Base-by-base conservation (phyloP, 768 basidiomycete genomes). In the Lentinula edodes region DNA sequence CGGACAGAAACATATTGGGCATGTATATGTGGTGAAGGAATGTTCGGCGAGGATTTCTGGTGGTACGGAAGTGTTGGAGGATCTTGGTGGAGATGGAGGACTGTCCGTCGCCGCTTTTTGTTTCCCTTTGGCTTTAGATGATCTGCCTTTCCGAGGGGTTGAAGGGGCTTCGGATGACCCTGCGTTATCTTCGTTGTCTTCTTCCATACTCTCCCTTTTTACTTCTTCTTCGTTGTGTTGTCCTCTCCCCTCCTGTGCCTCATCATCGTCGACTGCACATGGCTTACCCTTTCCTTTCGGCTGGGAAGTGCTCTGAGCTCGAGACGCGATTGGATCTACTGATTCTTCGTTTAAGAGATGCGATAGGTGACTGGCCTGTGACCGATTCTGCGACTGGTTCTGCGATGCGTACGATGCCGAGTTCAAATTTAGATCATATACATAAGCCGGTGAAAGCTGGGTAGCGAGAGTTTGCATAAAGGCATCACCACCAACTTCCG, bases 1-100 rank as follows among this genome's bases (percentile, higher is more conserved):
- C 0, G 88, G 81, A 43, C 78, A 85, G 76, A 91, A 90, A 68
- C 91, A 92, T 63, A 92, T 88, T 9, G 91, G 91, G 67, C 91
- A 91, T 0, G 81, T 83, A 69, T 90, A 91, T n/a, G 78, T 73
- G 0, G 86, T 79, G 15, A 90, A 77, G 0, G 71, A 75, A 13
- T 46, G 39, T 18, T 16, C 16, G 1, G 45, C 20, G 42, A 48
- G 50, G 39, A 52, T 52, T 6, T 39, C 23, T 1, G 59, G 8
- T 5, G 50, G 0, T 18, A 36, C 18, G 59, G 48, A 28, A 38
- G 51, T 9, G 20, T 18, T 60, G 38, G 38, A 18, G 6, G 13
- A 28, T 28, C 28, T 28, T 43, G 28, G 59, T 6, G 48, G 23
- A 34, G 13, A 12, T 38, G 18, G 41, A n/a, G 32, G 16, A 18